Base-by-base conservation (phyloP, 2,329 filamentous ascomycete species). In the Cladosporium sp. region DNA sequence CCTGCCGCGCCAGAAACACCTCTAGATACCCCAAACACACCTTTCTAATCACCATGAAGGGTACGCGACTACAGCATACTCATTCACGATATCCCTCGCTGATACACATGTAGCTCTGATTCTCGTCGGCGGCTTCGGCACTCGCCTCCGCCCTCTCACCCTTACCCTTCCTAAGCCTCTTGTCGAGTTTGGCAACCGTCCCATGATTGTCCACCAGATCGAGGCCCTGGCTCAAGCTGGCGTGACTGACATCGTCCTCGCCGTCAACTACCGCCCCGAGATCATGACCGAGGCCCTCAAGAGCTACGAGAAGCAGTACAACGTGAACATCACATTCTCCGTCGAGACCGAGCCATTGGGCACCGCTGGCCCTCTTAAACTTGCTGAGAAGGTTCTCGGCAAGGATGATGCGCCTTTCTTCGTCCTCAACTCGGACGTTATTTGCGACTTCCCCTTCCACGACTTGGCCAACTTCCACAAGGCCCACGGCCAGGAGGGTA, bases 111-210 rank as follows among this genome's bases (percentile, higher is more conserved):
- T 73, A 97, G 92, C 92, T 80, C 88, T 97, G 75, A 97, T 96
- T 88, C 92, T 97, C 75, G 94, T 97, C 78, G 94, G 94, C 81
- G 94, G 93, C 77, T 99, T 97, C 78, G 93, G 93, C 80, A 99
- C 93, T 77, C 92, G 93, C 79, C 88, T 99, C 72, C 90, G 93
- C 75, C 93, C 93, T 82, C 85, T 97, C 74, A 99, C 93, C 69
- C 86, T 99, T 73, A 97, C 94, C 54, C 89, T 97, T 67, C 93
- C 93, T 63, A 99, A 97, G 79, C 93, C 94, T 66, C 84, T 99
- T 67, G 94, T 99, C 72, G 93, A 99, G 80, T 99, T 99, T 73
- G 92, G 86, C 73, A 99, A 99, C 84, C 93, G 94, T 80, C 94
- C 92, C 74, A 99, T 99, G 93, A 97, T 99, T 76, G 84, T 95